A percentile compares a stretch with the other conserved stretches of the same genome.
These are phyloP conservation scores for Mycena galopus DNA, from an alignment of 768 basidiomycete genomes.

Conservation along the genomic window DNA sequence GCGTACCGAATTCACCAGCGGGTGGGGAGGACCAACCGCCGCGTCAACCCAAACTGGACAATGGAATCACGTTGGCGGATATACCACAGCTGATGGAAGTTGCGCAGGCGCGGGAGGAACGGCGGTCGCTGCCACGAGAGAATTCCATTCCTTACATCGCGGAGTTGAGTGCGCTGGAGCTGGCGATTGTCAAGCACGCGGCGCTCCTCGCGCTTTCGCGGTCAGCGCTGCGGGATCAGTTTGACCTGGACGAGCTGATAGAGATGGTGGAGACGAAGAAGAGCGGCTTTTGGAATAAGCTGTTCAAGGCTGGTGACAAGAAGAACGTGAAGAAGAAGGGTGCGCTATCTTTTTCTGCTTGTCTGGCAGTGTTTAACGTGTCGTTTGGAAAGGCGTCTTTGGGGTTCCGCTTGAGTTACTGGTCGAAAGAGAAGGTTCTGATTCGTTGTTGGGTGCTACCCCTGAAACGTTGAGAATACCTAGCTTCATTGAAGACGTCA, in stretches of 20 bases:
- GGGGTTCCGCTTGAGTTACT: conserved; percentile 92
- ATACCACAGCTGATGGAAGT: conserved; percentile 94
- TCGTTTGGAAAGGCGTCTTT: conserved; percentile 79
- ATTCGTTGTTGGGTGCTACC: conserved; percentile 92
- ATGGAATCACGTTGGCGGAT: conserved; percentile 93
- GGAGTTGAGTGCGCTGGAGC: conserved; percentile 85
- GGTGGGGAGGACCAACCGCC: conserved; percentile 59
- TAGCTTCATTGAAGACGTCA: conserved; percentile 97
- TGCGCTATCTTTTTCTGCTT: conserved; percentile 44
- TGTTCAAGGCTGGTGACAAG: conserved; percentile 93
- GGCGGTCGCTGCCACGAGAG: conserved; percentile 83
- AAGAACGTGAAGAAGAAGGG: conserved; percentile 93
- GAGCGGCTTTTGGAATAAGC: conserved; percentile 94
- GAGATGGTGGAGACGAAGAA: conserved; percentile 95
- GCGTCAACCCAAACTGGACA: conserved; percentile 62
- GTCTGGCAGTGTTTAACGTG: not conserved
- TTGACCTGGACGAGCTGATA: conserved; percentile 93
- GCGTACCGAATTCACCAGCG: conserved; percentile 78
- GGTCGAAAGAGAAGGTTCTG: conserved; percentile 95
- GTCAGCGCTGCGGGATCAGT: conserved; percentile 83
- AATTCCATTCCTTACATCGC: conserved; percentile 87
- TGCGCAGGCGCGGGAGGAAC: conserved; percentile 90
- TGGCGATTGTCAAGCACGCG: conserved; percentile 92
- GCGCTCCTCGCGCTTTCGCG: conserved; percentile 85
- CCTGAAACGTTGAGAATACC: conserved; percentile 89